phyloP scores from a whole-genome alignment of 1,139 yeast species.

The Blastobotrys elegans region DNA sequence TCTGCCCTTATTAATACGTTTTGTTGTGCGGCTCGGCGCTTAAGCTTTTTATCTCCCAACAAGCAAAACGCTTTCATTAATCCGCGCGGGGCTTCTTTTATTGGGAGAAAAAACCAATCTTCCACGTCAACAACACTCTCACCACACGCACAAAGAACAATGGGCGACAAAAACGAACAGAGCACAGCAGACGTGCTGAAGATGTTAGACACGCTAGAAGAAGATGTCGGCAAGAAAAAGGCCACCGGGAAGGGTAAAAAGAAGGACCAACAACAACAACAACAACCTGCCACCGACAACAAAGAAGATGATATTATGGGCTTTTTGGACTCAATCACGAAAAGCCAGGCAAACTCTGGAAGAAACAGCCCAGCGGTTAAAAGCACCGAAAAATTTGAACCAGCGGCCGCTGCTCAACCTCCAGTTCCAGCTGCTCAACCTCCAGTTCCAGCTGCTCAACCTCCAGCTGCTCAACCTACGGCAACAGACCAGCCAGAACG shows the following conservation, averaged over 20 bases:
- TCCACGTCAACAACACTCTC: neutral
- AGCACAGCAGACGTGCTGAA: slow-evolving; percentile 72
- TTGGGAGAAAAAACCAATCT: too few species aligned
- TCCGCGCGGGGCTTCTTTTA: too few species aligned
- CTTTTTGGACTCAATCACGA: slow-evolving; percentile 70
- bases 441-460: slow-evolving; percentile 11
- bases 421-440: neutral
- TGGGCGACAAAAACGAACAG: slow-evolving; percentile 4
- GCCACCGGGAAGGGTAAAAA: slow-evolving; percentile 24
- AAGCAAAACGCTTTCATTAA: too few species aligned
- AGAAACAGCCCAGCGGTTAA: slow-evolving; percentile 22
- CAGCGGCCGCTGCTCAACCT: too few species aligned
- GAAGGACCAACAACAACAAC: slow-evolving; percentile 19
- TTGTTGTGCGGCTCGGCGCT: too few species aligned
- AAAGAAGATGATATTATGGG: slow-evolving; percentile 75
- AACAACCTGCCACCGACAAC: slow-evolving; percentile 53
- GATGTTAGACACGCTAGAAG: slow-evolving; percentile 72
- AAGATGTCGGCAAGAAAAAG: slow-evolving; percentile 33
- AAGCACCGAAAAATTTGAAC: neutral
- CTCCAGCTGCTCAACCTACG: neutral
- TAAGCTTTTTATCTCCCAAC: too few species aligned
- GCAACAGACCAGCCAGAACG: neutral
- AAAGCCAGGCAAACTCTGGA: slow-evolving; percentile 23
- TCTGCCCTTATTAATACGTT: too few species aligned
- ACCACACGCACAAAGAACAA: neutral